These are phyloP conservation scores for Trapa bicornis DNA, from an alignment of 345 rosid species.

Conservation along the genomic window DNA sequence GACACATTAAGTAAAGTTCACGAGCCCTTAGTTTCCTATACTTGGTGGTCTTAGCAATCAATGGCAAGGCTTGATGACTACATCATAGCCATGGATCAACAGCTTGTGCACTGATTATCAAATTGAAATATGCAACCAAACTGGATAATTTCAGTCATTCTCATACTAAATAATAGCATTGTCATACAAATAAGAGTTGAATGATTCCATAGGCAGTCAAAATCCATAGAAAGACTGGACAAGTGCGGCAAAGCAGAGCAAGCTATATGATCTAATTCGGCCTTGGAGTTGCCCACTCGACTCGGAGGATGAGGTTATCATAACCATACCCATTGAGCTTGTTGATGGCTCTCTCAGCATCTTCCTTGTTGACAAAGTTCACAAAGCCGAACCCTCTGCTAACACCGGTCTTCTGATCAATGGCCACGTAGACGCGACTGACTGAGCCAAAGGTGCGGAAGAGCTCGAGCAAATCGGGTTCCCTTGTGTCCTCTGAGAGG, in stretches of 20 bases:
- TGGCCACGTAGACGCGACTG: conserved; percentile 71
- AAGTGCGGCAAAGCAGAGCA: not conserved
- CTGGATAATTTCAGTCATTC: not conserved
- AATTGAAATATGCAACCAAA: too few species aligned
- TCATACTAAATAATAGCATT: not conserved
- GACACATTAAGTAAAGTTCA: not conserved
- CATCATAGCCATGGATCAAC: too few species aligned
- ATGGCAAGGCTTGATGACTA: too few species aligned
- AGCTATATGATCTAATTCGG: conserved; percentile 25
- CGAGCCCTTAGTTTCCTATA: not conserved
- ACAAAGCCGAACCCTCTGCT: conserved; percentile 93
- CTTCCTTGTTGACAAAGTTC: conserved; percentile 76
- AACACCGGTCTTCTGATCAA: conserved; percentile 76
- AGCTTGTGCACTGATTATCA: too few species aligned
- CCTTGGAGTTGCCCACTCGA: conserved; percentile 91
- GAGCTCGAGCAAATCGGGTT: conserved; percentile 66
- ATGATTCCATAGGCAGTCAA: not conserved
- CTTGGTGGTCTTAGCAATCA: too few species aligned
- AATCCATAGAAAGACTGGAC: not conserved
- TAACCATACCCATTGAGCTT: conserved; percentile 88
- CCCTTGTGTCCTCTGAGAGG: conserved; percentile 80
- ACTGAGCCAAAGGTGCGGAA: conserved; percentile 80
- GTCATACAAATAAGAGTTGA: not conserved
- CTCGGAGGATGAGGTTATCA: conserved; percentile 83
- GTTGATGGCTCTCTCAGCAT: conserved; percentile 78